phyloP scores from a whole-genome alignment of 2,329 filamentous ascomycete genomes.

The Aspergillus sp. region DNA sequence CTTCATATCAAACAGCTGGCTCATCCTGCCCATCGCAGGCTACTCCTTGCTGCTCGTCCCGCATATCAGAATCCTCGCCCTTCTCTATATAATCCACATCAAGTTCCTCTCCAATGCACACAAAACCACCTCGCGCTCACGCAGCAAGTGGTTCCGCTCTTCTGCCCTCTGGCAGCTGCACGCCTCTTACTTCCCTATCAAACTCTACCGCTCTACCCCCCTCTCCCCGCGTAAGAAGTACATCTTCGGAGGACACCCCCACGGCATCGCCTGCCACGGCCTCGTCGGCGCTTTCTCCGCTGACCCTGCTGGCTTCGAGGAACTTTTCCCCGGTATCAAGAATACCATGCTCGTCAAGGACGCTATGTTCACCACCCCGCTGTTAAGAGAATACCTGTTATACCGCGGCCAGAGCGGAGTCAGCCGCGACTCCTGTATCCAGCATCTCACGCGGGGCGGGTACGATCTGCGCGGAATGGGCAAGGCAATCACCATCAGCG shows the following conservation, averaged over 20 bases:
- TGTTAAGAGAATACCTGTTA: slow-evolving; percentile 82
- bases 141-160: slow-evolving; percentile 69
- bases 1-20: slow-evolving; percentile 20
- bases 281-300: slow-evolving; percentile 80
- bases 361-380: slow-evolving; percentile 77
- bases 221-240: slow-evolving; percentile 77
- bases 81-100: slow-evolving; percentile 73
- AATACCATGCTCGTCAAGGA: slow-evolving; percentile 83
- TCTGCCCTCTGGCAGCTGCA: slow-evolving; percentile 75
- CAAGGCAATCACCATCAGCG: slow-evolving; percentile 83
- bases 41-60: slow-evolving; percentile 81
- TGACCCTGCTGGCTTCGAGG: slow-evolving; percentile 73
- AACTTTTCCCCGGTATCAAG: slow-evolving; percentile 82
- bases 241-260: slow-evolving; percentile 86
- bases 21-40: slow-evolving; percentile 64
- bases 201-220: slow-evolving; percentile 72
- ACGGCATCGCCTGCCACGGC: slow-evolving; percentile 85
- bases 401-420: slow-evolving; percentile 76
- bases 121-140: slow-evolving; percentile 65
- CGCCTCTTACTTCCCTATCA: slow-evolving; percentile 78
- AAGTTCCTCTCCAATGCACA: slow-evolving; percentile 67
- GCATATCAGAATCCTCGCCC: slow-evolving; percentile 68
- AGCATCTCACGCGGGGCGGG: slow-evolving; percentile 72
- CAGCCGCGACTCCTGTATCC: slow-evolving; percentile 78
- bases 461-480: slow-evolving; percentile 73